phyloP scores from a whole-genome alignment of 2,329 filamentous ascomycete species.

The Alternaria tenuissima region DNA sequence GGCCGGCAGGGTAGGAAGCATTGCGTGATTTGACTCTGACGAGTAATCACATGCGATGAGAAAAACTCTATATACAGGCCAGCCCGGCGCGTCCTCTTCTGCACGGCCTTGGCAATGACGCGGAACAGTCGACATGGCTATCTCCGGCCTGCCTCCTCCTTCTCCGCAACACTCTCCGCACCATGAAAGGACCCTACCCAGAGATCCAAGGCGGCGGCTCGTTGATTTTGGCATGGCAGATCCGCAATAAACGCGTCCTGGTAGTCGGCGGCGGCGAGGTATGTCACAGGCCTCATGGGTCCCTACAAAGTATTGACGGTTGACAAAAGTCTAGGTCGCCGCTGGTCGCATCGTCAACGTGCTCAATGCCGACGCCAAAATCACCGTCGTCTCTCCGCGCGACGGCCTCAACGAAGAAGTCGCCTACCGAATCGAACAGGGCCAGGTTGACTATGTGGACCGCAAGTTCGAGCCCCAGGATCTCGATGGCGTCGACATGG shows the following conservation, averaged over 20 bases:
- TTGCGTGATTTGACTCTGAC: background rate
- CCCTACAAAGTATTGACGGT: conserved; percentile 36
- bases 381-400: conserved; percentile 83
- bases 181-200: conserved; percentile 70
- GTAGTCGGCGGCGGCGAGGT: conserved; percentile 96
- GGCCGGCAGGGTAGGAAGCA: background rate
- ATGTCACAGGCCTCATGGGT: conserved; percentile 41
- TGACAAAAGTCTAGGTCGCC: conserved; percentile 74
- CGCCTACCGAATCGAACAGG: conserved; percentile 76
- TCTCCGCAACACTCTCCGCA: conserved; percentile 30
- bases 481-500: conserved; percentile 83
- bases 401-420: conserved; percentile 89
- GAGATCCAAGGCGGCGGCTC: conserved; percentile 89
- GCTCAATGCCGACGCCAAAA: conserved; percentile 91
- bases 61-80: background rate
- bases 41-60: background rate
- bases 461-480: conserved; percentile 87
- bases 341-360: conserved; percentile 93
- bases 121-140: conserved; percentile 21
- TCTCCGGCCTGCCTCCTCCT: conserved; percentile 35
- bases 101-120: conserved; percentile 24
- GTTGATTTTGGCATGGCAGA: conserved; percentile 94
- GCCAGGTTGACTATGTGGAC: conserved; percentile 81
- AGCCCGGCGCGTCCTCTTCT: conserved; percentile 1
- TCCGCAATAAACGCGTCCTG: conserved; percentile 86